phyloP scores from a whole-genome alignment of 768 basidiomycete species.

The Coprinopsis sp. region DNA sequence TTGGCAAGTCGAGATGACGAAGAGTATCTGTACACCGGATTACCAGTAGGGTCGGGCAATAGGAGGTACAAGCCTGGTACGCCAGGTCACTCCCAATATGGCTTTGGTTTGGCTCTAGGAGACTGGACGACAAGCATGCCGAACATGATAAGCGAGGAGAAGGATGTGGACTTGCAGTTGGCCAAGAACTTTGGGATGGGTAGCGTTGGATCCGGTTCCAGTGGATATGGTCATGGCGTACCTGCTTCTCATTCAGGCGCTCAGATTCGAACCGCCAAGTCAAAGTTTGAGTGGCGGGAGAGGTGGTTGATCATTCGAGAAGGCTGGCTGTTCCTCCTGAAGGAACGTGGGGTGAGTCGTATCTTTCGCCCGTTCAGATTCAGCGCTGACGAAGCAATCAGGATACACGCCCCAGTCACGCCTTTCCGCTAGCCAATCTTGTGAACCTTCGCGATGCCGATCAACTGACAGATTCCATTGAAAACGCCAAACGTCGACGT shows the following conservation, averaged over 20 bases:
- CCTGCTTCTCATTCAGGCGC: no score
- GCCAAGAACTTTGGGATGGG: conserved; percentile 7
- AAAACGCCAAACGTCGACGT: conserved; percentile 7
- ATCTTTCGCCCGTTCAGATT: neutral
- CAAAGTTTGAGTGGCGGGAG: conserved; percentile 56
- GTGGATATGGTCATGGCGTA: conserved; percentile 3
- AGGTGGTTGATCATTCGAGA: conserved; percentile 60
- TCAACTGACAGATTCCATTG: conserved; percentile 10
- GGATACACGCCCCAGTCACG: conserved; percentile 11
- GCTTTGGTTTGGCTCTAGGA: conserved; percentile 4
- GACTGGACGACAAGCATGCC: no score
- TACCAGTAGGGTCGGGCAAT: neutral
- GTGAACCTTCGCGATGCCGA: conserved; percentile 11
- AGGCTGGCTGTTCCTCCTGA: conserved; percentile 51
- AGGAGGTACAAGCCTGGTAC: no score
- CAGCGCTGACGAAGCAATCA: neutral
- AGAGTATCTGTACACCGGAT: conserved; percentile 4
- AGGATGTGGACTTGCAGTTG: conserved; percentile 1
- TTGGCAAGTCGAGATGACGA: conserved; percentile 25
- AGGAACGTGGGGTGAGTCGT: conserved; percentile 44
- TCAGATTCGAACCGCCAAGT: conserved; percentile 14
- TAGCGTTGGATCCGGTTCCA: neutral
- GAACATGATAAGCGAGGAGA: no score
- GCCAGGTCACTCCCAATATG: no score
- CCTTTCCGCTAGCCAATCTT: conserved; percentile 10